Conservation (phyloP, 345 rosid species). For the Euphorbia peplus region DNA sequence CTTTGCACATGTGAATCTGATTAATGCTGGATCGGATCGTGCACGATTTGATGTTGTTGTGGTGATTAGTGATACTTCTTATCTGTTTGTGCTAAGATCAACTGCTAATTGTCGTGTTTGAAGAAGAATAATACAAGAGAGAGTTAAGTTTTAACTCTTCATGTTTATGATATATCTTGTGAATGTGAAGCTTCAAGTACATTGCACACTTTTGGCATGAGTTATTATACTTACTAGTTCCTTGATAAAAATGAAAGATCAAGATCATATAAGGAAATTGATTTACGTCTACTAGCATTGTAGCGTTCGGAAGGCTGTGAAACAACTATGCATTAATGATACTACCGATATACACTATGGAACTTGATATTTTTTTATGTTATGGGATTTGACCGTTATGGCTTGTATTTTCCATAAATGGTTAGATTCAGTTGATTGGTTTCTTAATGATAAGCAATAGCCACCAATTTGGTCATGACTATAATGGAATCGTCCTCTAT, state of each 20-base stretch:
- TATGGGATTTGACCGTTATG: background rate
- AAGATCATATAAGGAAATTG: background rate
- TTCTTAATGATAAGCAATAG: background rate
- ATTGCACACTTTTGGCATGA: background rate
- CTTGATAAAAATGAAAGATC: background rate
- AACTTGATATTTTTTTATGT: background rate
- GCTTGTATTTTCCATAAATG: background rate
- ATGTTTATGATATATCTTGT: background rate
- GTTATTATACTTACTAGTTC: background rate
- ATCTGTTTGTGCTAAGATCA: background rate
- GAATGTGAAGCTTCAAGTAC: too few relatives aligned
- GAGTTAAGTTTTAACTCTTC: background rate
- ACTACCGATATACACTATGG: background rate
- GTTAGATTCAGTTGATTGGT: background rate
- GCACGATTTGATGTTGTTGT: background rate
- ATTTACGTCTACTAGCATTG: background rate
- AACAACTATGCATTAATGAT: background rate
- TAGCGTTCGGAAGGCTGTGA: background rate
- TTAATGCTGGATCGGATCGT: slow-evolving; percentile 3
- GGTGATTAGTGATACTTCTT: background rate
- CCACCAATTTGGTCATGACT: background rate
- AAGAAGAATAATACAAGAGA: background rate
- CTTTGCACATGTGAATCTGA: background rate
- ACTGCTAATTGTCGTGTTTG: background rate
- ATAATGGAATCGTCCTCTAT: background rate